A percentile compares a stretch with the other conserved stretches of the same genome.
Conservation (phyloP, 75 land plant genomes). For the Ceratopteris richardii region DNA sequence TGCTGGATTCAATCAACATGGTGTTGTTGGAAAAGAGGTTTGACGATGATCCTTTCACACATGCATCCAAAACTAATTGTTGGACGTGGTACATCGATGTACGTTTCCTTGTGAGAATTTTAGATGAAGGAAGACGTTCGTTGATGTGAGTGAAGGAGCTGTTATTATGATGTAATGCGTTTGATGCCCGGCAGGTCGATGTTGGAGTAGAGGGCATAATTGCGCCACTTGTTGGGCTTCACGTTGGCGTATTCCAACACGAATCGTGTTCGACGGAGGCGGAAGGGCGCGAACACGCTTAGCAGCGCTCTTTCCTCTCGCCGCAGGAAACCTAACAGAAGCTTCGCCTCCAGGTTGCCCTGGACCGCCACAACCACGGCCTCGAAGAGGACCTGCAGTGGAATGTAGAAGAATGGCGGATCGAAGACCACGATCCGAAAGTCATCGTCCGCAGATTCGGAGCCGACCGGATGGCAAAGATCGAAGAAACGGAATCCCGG, state of each 20-base stretch:
- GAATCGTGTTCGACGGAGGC: slow-evolving; percentile 15
- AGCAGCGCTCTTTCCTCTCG: slow-evolving; percentile 19
- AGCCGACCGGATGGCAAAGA: slow-evolving; percentile 9
- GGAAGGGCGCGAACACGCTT: slow-evolving; percentile 9
- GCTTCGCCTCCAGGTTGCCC: slow-evolving; percentile 15
- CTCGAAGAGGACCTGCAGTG: slow-evolving; percentile 10
- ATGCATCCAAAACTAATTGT: too few relatives aligned
- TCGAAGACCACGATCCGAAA: slow-evolving; percentile 24
- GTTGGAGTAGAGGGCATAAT: slow-evolving; percentile 24
- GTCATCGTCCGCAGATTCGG: not conserved
- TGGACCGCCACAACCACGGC: slow-evolving; percentile 18
- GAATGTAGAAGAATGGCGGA: slow-evolving; percentile 32
- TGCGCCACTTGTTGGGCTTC: slow-evolving; percentile 31
- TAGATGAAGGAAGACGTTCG: too few relatives aligned
- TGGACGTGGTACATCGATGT: too few relatives aligned
- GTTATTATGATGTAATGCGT: slow-evolving; percentile 13
- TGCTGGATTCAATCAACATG: too few relatives aligned
- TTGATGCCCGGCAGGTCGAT: slow-evolving; percentile 31
- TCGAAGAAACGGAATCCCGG: slow-evolving; percentile 27
- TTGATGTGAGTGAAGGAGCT: too few relatives aligned
- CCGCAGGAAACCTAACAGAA: slow-evolving; percentile 19
- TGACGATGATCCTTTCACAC: too few relatives aligned
- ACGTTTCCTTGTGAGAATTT: too few relatives aligned
- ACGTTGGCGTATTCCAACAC: slow-evolving; percentile 29
- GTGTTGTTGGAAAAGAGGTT: too few relatives aligned